Base-by-base conservation (phyloP, 306 rosid genomes). In the Cucurbita pepo region DNA sequence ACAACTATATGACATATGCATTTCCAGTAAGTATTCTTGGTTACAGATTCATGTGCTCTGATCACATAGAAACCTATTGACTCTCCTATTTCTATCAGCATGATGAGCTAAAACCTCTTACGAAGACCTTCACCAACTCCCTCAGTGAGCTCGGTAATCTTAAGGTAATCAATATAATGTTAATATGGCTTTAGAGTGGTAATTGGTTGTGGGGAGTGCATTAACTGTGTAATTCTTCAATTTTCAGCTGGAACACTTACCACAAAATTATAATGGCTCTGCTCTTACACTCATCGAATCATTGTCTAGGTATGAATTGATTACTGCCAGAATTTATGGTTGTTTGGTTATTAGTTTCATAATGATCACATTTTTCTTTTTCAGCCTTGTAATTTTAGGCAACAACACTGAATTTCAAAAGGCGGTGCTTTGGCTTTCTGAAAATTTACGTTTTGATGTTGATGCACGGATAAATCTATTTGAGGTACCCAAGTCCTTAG, bases 231-330 rank as follows among this genome's bases (percentile, higher is more conserved):
- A 69, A 10, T 76, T 79, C 34, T 72, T 70, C 52, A 40, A 10
- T 45, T 82, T 83, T 83, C 91, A 94, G 98, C 97, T 89, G 81
- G 97, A 94, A 84, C 90, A 82, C 83, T 60, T 90, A 71, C 92
- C 98, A 4, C 89, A 82, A 60, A 78, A 84, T 79, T 94, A 94
- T 79, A 86, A 77, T 12, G 97, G 98, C 60, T 89, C 98, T 9
- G 98, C 98, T 34, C 95, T 94, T 73, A 86, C 96, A 9, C 97
- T 94, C 51, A 89, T 94, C 30, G 98, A 94, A 65, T 94, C 97
- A 37, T 83, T 94, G 79, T 87, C 98, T 77, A 90, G 97, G 98
- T 93, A 82, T 74, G 55, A 59, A 30, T 58, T 59, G 19, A 45
- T 47, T 57, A 16, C 70, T 75, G 57, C 58, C 76, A 15, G 30